Evolutionary conservation across 495 filamentous ascomycete species (phyloP).

Genomic region (Copromyces sp.): DNA sequence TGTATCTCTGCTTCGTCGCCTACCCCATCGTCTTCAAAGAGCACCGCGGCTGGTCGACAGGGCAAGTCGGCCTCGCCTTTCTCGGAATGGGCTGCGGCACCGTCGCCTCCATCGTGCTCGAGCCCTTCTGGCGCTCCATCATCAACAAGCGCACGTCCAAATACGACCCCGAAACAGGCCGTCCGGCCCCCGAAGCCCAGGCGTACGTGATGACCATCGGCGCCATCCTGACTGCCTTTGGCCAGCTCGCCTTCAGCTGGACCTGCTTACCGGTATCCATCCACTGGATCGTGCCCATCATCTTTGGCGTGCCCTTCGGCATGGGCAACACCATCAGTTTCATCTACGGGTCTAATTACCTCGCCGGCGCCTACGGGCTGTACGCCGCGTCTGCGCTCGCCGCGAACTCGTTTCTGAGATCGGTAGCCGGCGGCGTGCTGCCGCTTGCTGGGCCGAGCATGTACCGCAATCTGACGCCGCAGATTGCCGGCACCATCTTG

Average conservation of each 20-base stretch:
- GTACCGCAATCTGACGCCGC: constrained; percentile 55
- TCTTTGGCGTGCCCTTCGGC: constrained; percentile 71
- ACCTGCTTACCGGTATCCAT: constrained; percentile 63
- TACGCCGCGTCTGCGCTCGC: constrained; percentile 71
- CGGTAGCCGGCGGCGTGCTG: constrained; percentile 54
- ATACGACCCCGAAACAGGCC: constrained; percentile 58
- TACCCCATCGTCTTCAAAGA: constrained; percentile 70
- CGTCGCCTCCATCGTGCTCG: constrained; percentile 52
- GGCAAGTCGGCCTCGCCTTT: constrained; percentile 67
- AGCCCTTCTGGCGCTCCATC: constrained; percentile 61
- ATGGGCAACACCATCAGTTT: constrained; percentile 68
- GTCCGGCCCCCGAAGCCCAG: constrained; percentile 60
- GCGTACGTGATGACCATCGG: constrained; percentile 63
- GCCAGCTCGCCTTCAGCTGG: constrained; percentile 73
- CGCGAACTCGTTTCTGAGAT: constrained; percentile 64
- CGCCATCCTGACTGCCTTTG: constrained; percentile 54
- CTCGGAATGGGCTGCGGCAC: constrained; percentile 69
- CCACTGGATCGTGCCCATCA: constrained; percentile 64
- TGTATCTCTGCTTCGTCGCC: constrained; percentile 82
- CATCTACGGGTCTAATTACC: constrained; percentile 70
- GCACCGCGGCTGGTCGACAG: constrained; percentile 63
- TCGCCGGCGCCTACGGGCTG: constrained; percentile 67
- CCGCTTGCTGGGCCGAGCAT: constrained; percentile 65
- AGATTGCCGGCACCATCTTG: constrained; percentile 70
- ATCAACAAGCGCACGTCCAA: constrained; percentile 52